Evolutionary conservation across 2,329 filamentous ascomycete genomes (phyloP), one percentile per base, ranked within the genome.

Genomic region (Xylaria sp.): DNA sequence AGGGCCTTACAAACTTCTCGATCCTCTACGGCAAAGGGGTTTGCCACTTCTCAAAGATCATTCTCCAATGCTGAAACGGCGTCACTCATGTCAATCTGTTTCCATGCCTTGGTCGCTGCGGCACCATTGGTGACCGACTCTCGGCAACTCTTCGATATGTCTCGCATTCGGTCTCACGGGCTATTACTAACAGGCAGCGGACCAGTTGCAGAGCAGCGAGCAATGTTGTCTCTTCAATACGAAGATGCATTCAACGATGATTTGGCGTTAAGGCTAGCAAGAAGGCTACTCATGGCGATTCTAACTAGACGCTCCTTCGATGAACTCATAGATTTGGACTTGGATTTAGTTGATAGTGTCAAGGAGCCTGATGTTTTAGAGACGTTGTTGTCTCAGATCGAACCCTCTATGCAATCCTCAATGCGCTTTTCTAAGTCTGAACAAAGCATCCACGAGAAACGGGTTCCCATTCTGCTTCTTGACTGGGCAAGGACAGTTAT

Each of bases 401-500:
- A 88, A 68, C 82, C 85, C 32, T 78, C 86, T n/a, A 76, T 80
- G 0, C 78, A 81, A 4, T 81, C 83, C 9, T 73, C 83, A 2
- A 76, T 89, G 1, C 79, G 83, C 4, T 87, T 89, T 70, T 78
- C 83, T 1, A 80, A 83, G 43, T 70, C 81, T 1, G 87, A 88
- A 67, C 83, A 83, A n/a, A 80, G 82, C 15, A 73, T 87, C 25
- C 88, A 89, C 70, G 87, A 89, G 72, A 86, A 85, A 36, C 81
- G 86, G 41, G 82, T 87, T 20, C 87, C 86, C 8, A 87, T 84
- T 12, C 77, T 89, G 18, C 80, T 88, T 6, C 79, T 93, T 30
- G 91, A 93, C 74, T 94, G 91, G 91, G 87, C 91, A 23, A 85
- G 91, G 67, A 89, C 90, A 0, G 85, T 96, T 1, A 87, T 97